Percentiles rank a stretch among this genome's conserved stretches.
phyloP scores from a whole-genome alignment of 2,329 filamentous ascomycete species.

The Exophiala mesophila region DNA sequence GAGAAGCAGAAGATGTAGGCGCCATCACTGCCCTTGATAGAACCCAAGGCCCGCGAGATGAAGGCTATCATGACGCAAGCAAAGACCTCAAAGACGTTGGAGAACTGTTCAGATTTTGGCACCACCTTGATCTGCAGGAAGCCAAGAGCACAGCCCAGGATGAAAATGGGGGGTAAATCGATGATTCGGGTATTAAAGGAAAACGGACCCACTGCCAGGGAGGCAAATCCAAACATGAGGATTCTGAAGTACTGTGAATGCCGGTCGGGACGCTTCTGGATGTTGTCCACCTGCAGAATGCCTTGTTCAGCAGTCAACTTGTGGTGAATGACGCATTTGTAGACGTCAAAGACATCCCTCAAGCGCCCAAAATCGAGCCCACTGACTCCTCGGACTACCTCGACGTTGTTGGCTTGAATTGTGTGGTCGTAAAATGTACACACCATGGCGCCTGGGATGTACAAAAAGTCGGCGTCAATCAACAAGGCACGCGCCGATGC shows the following conservation, averaged over 20 bases:
- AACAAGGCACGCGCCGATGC: constrained; percentile 4
- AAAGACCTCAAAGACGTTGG: constrained; percentile 60
- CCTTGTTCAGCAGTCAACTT: constrained; percentile 42
- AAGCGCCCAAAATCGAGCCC: constrained; percentile 41
- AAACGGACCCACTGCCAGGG: constrained; percentile 70
- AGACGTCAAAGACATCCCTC: constrained; percentile 41
- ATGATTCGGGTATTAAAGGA: constrained; percentile 71
- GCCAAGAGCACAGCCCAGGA: constrained; percentile 70
- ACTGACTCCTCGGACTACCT: constrained; percentile 7
- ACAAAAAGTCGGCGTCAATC: constrained; percentile 14
- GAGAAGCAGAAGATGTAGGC: constrained; percentile 62
- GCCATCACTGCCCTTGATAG: constrained; percentile 50
- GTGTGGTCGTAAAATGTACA: constrained; percentile 14
- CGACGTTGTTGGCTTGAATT: constrained; percentile 9
- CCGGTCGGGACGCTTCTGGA: constrained; percentile 53
- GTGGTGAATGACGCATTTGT: constrained; percentile 46
- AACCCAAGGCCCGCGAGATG: constrained; percentile 62
- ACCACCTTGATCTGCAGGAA: constrained; percentile 69
- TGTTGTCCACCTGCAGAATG: constrained; percentile 42
- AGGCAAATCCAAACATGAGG: constrained; percentile 68
- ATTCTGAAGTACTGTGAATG: constrained; percentile 53
- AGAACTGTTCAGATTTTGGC: constrained; percentile 63
- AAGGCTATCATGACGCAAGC: constrained; percentile 63
- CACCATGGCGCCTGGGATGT: constrained; percentile 16
- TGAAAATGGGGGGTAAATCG: constrained; percentile 71